Percentiles rank a stretch among this genome's conserved stretches.
Conservation (phyloP, 306 rosid species). For the Alnus glutinosa region DNA sequence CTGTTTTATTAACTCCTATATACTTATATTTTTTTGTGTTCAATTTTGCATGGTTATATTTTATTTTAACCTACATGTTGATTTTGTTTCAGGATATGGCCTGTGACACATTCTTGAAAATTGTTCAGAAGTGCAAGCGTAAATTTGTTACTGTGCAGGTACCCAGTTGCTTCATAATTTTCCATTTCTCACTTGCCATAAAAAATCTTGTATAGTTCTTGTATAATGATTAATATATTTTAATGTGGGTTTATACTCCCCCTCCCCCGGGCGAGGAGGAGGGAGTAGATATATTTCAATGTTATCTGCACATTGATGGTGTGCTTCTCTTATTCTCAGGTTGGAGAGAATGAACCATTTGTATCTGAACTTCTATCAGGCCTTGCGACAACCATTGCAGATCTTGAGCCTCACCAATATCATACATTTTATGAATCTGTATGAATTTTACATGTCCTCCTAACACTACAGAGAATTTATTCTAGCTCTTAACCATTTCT, state of each 20-base stretch:
- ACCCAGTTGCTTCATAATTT: neutral
- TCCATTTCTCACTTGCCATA: neutral
- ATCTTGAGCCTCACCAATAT: conserved; percentile 93
- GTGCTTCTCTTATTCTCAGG: conserved; percentile 45
- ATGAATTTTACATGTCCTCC: conserved; percentile 28
- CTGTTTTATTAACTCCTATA: neutral
- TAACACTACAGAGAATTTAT: neutral
- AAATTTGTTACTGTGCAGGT: conserved; percentile 95
- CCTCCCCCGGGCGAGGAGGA: neutral
- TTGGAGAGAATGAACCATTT: conserved; percentile 95
- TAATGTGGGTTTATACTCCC: neutral
- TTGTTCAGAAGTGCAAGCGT: conserved; percentile 95
- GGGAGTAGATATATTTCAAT: neutral
- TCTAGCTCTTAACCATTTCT: neutral
- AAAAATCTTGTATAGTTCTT: neutral
- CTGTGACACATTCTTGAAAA: conserved; percentile 92
- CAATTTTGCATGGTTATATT: neutral
- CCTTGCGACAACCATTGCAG: conserved; percentile 83
- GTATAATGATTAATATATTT: neutral
- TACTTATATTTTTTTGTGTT: neutral
- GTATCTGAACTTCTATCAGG: conserved; percentile 91
- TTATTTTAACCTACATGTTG: neutral
- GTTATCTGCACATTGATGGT: neutral
- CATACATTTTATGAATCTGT: conserved; percentile 97
- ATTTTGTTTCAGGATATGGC: conserved; percentile 87